Percentiles rank a stretch among this genome's conserved stretches.
Conservation (phyloP, 257 asterid genomes). For the Linaria vulgaris region DNA sequence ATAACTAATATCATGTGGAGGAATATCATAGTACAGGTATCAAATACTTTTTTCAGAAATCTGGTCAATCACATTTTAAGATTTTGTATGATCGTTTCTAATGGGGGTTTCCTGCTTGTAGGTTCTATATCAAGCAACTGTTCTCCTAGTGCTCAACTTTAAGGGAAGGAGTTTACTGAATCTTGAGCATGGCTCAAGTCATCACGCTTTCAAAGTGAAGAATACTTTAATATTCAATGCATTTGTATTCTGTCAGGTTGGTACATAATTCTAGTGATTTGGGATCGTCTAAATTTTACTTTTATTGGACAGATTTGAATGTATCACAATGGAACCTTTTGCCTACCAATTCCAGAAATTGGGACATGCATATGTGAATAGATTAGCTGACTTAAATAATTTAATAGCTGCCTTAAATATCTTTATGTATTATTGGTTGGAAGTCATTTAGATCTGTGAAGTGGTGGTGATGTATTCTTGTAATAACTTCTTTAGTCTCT, state of each 20-base stretch:
- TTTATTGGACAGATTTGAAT: background rate
- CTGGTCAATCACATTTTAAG: background rate
- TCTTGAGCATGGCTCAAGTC: constrained; percentile 43
- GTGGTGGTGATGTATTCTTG: too few relatives aligned
- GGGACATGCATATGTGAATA: too few relatives aligned
- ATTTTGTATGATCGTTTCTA: constrained; percentile 49
- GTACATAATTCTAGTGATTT: background rate
- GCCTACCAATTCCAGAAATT: background rate
- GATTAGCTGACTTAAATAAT: too few relatives aligned
- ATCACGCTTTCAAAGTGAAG: constrained; percentile 63
- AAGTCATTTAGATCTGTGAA: too few relatives aligned
- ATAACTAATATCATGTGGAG: constrained; percentile 97
- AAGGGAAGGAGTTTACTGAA: constrained; percentile 61
- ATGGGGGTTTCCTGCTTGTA: constrained; percentile 35
- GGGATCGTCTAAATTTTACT: background rate
- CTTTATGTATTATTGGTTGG: too few relatives aligned
- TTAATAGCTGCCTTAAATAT: too few relatives aligned
- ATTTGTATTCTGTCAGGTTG: constrained; percentile 87
- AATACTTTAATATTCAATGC: constrained; percentile 89
- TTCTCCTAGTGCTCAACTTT: constrained; percentile 82
- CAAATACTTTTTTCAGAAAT: background rate
- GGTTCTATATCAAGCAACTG: constrained; percentile 91
- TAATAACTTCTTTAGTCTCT: too few relatives aligned
- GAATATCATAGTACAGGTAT: constrained; percentile 83
- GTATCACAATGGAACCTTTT: background rate